Conservation (phyloP, 345 rosid species). For the Hibiscus trionum region DNA sequence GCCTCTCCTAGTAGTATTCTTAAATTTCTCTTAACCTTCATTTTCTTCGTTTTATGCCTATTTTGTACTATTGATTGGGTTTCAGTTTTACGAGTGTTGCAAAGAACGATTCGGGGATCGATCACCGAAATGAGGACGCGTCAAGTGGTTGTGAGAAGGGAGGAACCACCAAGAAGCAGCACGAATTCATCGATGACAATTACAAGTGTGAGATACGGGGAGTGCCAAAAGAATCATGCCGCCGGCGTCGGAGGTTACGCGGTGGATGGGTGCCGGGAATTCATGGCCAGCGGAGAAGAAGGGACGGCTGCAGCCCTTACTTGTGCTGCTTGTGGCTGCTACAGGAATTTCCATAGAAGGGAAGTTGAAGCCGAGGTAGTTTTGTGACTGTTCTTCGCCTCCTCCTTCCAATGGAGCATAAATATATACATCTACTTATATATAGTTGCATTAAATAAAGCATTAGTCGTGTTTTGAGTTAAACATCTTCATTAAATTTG, state of each 20-base stretch:
- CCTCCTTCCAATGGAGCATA: slow-evolving; percentile 23
- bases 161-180: slow-evolving; percentile 39
- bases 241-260: slow-evolving; percentile 68
- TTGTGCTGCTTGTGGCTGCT: slow-evolving; percentile 79
- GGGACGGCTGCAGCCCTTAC: slow-evolving; percentile 42
- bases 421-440: neutral
- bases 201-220: slow-evolving; percentile 52
- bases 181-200: slow-evolving; percentile 31
- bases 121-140: slow-evolving; percentile 51
- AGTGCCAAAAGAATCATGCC: slow-evolving; percentile 83
- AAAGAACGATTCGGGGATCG: slow-evolving; percentile 8
- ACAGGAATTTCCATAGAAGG: slow-evolving; percentile 58
- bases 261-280: slow-evolving; percentile 80
- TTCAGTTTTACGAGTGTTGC: slow-evolving; percentile 3
- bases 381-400: slow-evolving; percentile 55
- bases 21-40: slow-evolving; percentile 9
- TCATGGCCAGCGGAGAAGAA: slow-evolving; percentile 63
- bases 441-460: neutral
- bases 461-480: neutral
- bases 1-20: neutral
- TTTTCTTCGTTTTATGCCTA: neutral
- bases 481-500: neutral
- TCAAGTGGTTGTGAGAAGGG: slow-evolving; percentile 58
- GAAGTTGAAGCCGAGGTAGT: slow-evolving; percentile 61
- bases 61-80: slow-evolving; percentile 1